Conservation (phyloP, 169 alveolate species). For the Cryptosporidium sp. region DNA sequence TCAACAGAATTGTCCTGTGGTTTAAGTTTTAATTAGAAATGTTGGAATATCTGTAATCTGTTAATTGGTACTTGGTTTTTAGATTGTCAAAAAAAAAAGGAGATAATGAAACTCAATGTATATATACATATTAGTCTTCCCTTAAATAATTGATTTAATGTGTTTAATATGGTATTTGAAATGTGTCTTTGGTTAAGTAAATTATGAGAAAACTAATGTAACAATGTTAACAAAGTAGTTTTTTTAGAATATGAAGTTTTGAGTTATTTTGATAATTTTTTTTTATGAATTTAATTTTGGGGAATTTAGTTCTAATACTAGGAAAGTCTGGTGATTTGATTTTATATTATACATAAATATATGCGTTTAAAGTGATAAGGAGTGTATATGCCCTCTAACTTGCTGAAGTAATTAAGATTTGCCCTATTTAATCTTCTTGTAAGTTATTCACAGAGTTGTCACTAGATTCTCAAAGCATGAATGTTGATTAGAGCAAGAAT, state of each 20-base stretch:
- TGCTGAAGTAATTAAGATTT: background rate
- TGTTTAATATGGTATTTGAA: background rate
- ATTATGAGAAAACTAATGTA: no score
- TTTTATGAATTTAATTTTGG: background rate
- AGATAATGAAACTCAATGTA: background rate
- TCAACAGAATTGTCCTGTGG: background rate
- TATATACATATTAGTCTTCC: background rate
- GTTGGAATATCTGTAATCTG: background rate
- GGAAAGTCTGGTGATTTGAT: background rate
- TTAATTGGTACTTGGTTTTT: background rate
- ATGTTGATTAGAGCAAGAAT: no score
- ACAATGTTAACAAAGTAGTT: no score
- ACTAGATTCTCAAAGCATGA: background rate
- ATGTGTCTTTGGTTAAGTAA: background rate
- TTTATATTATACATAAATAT: background rate
- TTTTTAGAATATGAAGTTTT: background rate
- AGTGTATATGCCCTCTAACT: background rate
- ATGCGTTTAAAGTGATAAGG: background rate
- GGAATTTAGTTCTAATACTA: slow-evolving; percentile 1
- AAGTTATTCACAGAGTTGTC: background rate
- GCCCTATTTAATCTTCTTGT: background rate
- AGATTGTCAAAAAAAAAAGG: no score
- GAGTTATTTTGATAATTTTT: no score
- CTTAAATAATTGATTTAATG: background rate
- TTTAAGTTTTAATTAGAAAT: background rate